Evolutionary conservation across 2,329 filamentous ascomycete genomes (phyloP).

Genomic region (Beauveria varroae): DNA sequence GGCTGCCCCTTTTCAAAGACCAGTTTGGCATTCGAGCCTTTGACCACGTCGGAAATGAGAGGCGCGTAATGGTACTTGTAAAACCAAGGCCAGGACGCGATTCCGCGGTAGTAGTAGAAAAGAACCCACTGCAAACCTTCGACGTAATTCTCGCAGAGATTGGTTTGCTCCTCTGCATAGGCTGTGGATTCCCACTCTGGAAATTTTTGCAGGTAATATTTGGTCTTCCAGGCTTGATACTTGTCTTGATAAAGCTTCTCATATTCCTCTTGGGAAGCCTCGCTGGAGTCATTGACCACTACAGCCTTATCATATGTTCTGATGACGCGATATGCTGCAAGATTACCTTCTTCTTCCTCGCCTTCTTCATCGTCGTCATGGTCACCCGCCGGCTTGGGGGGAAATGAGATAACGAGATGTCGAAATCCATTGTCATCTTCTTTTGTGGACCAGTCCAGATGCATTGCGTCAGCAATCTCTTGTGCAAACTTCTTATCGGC

Average conservation of each 20-base stretch:
- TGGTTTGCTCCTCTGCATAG: slow-evolving; percentile 65
- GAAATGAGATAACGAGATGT: slow-evolving; percentile 44
- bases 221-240: slow-evolving; percentile 88
- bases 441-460: slow-evolving; percentile 50
- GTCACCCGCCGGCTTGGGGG: slow-evolving; percentile 40
- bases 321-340: slow-evolving; percentile 78
- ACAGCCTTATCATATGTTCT: slow-evolving; percentile 87
- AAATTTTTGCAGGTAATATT: slow-evolving; percentile 88
- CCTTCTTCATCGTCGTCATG: slow-evolving; percentile 54
- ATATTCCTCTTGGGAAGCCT: slow-evolving; percentile 71
- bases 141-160: slow-evolving; percentile 91
- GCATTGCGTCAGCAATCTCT: slow-evolving; percentile 62
- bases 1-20: slow-evolving; percentile 92
- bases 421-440: slow-evolving; percentile 49
- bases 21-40: slow-evolving; percentile 77
- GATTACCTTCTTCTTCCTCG: slow-evolving; percentile 66
- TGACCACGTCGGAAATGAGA: slow-evolving; percentile 93
- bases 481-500: slow-evolving; percentile 90
- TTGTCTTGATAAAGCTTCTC: slow-evolving; percentile 84
- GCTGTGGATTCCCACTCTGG: slow-evolving; percentile 75
- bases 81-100: slow-evolving; percentile 98
- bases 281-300: slow-evolving; percentile 69
- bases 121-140: slow-evolving; percentile 97
- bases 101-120: slow-evolving; percentile 95
- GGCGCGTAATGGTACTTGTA: slow-evolving; percentile 96